phyloP scores from a whole-genome alignment of 2,329 filamentous ascomycete species.

The Pseudogymnoascus sp. region DNA sequence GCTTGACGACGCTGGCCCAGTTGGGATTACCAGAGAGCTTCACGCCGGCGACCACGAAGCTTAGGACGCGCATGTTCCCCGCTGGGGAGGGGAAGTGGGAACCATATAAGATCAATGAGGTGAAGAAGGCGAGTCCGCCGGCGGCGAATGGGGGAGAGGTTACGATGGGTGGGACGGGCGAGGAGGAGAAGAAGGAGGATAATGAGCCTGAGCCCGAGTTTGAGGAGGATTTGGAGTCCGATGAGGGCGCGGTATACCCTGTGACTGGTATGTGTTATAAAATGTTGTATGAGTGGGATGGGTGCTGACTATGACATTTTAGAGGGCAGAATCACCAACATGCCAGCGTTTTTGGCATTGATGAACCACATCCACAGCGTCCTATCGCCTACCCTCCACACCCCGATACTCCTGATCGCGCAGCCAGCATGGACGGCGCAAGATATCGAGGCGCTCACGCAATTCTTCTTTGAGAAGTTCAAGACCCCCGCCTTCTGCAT shows the following conservation, averaged over 20 bases:
- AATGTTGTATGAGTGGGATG: neutral
- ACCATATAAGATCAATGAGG: slow-evolving; percentile 69
- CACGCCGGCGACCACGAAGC: slow-evolving; percentile 76
- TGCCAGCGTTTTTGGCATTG: slow-evolving; percentile 88
- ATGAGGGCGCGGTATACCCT: slow-evolving; percentile 85
- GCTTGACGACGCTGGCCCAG: slow-evolving; percentile 28
- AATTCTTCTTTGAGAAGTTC: slow-evolving; percentile 96
- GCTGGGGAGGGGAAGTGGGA: slow-evolving; percentile 69
- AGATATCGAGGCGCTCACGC: slow-evolving; percentile 78
- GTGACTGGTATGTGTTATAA: slow-evolving; percentile 45
- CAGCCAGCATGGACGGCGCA: slow-evolving; percentile 85
- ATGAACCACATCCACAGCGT: slow-evolving; percentile 85
- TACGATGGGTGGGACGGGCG: slow-evolving; percentile 24
- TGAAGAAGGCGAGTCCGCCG: slow-evolving; percentile 36
- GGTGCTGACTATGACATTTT: slow-evolving; percentile 18
- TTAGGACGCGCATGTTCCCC: slow-evolving; percentile 89
- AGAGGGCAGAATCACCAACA: slow-evolving; percentile 77
- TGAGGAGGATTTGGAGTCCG: slow-evolving; percentile 80
- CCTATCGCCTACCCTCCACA: slow-evolving; percentile 86
- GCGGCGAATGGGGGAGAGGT: slow-evolving; percentile 23
- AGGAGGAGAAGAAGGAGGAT: slow-evolving; percentile 28
- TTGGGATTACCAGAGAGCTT: slow-evolving; percentile 36
- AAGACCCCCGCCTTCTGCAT: slow-evolving; percentile 87
- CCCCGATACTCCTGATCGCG: slow-evolving; percentile 81
- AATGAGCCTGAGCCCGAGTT: slow-evolving; percentile 56